Evolutionary conservation across 768 basidiomycete species (phyloP).

Genomic region (Hirschioporus abietinus): DNA sequence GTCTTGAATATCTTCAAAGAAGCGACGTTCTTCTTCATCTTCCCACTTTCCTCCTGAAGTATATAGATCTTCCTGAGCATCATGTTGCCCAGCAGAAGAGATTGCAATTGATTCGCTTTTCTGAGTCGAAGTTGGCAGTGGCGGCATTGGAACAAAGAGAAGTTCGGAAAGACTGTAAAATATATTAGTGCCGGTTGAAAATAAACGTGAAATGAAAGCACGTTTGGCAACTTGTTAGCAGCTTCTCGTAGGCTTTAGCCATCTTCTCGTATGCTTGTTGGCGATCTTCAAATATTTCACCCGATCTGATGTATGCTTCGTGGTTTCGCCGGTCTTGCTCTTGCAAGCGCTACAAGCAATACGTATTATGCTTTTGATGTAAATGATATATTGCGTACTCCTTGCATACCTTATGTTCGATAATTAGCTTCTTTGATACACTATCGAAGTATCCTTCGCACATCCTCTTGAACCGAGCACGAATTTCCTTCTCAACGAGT

Average conservation of each 20-base stretch:
- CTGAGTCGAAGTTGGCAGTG: slow-evolving; percentile 76
- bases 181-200: slow-evolving; percentile 5
- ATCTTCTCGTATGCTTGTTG: slow-evolving; percentile 99
- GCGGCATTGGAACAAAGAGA: slow-evolving; percentile 76
- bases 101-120: slow-evolving; percentile 81
- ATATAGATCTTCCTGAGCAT: slow-evolving; percentile 48
- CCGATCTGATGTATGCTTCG: slow-evolving; percentile 98
- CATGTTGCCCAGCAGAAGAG: slow-evolving; percentile 47
- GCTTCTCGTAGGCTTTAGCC: slow-evolving; percentile 92
- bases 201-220: slow-evolving; percentile 29
- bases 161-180: slow-evolving; percentile 58
- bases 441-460: slow-evolving; percentile 91
- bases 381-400: slow-evolving; percentile 1
- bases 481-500: slow-evolving; percentile 78
- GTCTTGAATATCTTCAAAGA: slow-evolving; percentile 92
- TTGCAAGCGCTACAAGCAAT: slow-evolving; percentile 69
- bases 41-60: slow-evolving; percentile 86
- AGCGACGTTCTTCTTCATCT: slow-evolving; percentile 92
- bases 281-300: slow-evolving; percentile 98
- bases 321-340: slow-evolving; percentile 96
- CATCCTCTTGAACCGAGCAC: slow-evolving; percentile 87
- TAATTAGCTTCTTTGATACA: slow-evolving; percentile 85
- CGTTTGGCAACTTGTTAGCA: slow-evolving; percentile 85
- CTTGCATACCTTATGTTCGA: slow-evolving; percentile 76
- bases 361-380: slow-evolving; percentile 2